Conservation (phyloP, 192 early-diverging fungal genomes). For the Allomyces macrogynus region DNA sequence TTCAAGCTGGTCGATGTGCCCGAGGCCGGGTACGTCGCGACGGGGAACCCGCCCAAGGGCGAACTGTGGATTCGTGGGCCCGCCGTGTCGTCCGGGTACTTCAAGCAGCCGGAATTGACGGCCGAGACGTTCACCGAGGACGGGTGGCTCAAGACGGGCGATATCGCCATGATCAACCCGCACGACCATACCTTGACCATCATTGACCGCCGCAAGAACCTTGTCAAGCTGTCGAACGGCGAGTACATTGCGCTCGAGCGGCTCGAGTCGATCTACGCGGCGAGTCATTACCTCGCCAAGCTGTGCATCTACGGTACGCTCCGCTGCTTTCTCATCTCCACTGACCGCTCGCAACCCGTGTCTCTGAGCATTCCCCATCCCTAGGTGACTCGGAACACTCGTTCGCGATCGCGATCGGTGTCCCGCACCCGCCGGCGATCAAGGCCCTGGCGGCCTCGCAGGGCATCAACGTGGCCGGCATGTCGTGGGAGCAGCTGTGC, state of each 20-base stretch:
- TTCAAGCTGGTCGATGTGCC: slow-evolving; percentile 57
- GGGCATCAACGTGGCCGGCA: slow-evolving; percentile 15
- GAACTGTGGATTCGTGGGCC: slow-evolving; percentile 72
- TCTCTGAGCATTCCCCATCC: background rate
- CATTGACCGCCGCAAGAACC: slow-evolving; percentile 85
- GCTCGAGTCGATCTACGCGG: slow-evolving; percentile 76
- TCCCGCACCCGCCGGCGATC: slow-evolving; percentile 37
- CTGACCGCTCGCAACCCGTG: background rate
- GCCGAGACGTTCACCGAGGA: slow-evolving; percentile 44
- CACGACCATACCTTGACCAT: slow-evolving; percentile 51
- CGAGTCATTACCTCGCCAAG: slow-evolving; percentile 46
- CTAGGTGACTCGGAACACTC: slow-evolving; percentile 40
- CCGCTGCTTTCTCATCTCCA: background rate
- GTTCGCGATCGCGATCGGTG: slow-evolving; percentile 56
- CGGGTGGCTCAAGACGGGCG: slow-evolving; percentile 77
- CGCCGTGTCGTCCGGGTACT: slow-evolving; percentile 59
- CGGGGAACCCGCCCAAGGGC: slow-evolving; percentile 46
- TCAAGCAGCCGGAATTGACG: slow-evolving; percentile 45
- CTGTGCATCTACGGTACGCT: slow-evolving; percentile 39
- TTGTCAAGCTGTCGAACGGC: slow-evolving; percentile 77
- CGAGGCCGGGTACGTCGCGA: slow-evolving; percentile 37
- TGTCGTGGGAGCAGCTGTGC: slow-evolving; percentile 25
- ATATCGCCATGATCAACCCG: slow-evolving; percentile 65
- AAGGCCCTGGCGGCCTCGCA: slow-evolving; percentile 19
- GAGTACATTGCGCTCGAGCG: slow-evolving; percentile 91